These are phyloP conservation scores for Pisolithus microcarpus DNA, from an alignment of 768 basidiomycete genomes.

Conservation along the genomic window DNA sequence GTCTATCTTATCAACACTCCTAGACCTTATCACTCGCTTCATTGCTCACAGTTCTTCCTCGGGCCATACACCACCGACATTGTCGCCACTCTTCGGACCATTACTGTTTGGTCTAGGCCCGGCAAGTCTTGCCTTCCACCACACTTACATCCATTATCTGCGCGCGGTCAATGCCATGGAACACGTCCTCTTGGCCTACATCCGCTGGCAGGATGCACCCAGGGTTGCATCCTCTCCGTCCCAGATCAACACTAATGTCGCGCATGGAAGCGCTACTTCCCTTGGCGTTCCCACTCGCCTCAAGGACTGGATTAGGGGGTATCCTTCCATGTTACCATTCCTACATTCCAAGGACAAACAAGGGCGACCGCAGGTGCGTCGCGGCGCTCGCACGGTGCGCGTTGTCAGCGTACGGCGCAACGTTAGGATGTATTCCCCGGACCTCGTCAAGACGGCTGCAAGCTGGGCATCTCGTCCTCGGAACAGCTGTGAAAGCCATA, in stretches of 20 bases:
- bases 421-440: conserved; percentile 81
- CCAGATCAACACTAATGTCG: conserved; percentile 26
- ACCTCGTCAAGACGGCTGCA: conserved; percentile 64
- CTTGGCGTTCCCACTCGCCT: conserved; percentile 78
- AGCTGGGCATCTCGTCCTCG: conserved; percentile 39
- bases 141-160: conserved; percentile 64
- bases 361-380: conserved; percentile 55
- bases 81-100: conserved; percentile 86
- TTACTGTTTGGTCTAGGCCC: conserved; percentile 77
- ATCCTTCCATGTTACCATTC: conserved; percentile 70
- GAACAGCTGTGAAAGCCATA: conserved; percentile 4
- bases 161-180: conserved; percentile 83
- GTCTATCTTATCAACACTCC: conserved; percentile 57
- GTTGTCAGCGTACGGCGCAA: conserved; percentile 73
- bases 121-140: conserved; percentile 43
- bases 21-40: conserved; percentile 76
- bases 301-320: conserved; percentile 86
- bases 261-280: conserved; percentile 46
- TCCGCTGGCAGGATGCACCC: conserved; percentile 71
- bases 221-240: conserved; percentile 24
- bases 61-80: conserved; percentile 85
- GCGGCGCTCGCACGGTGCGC: conserved; percentile 70
- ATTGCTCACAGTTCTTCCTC: conserved; percentile 78
- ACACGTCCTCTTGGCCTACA: conserved; percentile 85
- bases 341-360: conserved; percentile 44